Base-by-base conservation (phyloP, 805 yeast genomes). In the Ogataea chonburiensis region DNA sequence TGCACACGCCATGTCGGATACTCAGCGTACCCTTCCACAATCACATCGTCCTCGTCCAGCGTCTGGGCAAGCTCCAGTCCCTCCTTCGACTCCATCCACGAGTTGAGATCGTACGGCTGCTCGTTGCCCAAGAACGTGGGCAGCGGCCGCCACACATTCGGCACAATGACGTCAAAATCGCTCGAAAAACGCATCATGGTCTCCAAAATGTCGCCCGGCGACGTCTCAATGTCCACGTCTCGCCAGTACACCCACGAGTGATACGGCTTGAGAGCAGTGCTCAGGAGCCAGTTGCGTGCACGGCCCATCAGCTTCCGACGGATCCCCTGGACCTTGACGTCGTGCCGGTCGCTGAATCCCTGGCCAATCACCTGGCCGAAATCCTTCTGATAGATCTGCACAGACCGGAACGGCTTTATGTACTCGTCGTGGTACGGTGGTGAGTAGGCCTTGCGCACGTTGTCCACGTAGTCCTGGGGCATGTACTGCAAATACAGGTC, bases 121-220 rank as follows among this genome's bases (percentile, higher is more conserved):
- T 86, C 94, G 46, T 77, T 76, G 13, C 93, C 94, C 45, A 93
- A 73, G 63, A 89, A 93, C 29, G 80, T 82, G 3, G 98, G 98
- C 43, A 93, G 70, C 2, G 98, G 98, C 51, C 98, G 73, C 98
- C 98, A 93, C 21, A 93, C 96, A 55, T 93, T 87, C 18, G 87
- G 95, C 24, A 82, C 80, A 58, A 85, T 69, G 11, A 85, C 83
- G 53, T 85, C 95, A 54, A 70, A 80, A 46, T 75, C 73, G 37
- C 61, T 66, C 17, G 55, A 43, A 44, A 67, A 68, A 45, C 73
- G 70, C 91, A 85, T 84, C 62, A 85, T 66, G 52, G 74, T 80
- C 59, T 85, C 79, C 43, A 85, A 75, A 31, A 85, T 81, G 26
- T 80, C 70, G 5, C 86, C 87, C 0, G 91, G 89, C 47, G 85